Evolutionary conservation across 2,329 filamentous ascomycete species (phyloP).

Genomic region (Coniochaeta sp.): DNA sequence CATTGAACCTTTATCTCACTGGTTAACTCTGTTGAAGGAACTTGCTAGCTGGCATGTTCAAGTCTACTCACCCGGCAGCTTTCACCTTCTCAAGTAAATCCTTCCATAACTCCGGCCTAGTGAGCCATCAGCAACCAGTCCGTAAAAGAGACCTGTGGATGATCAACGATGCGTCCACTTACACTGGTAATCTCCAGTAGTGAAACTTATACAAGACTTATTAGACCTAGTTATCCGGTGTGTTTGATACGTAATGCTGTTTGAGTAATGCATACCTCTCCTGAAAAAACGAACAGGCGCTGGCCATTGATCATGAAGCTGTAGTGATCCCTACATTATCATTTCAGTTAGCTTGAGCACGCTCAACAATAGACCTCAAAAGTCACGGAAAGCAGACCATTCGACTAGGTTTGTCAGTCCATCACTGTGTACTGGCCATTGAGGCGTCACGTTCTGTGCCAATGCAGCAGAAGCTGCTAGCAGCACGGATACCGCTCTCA

Average conservation of each 20-base stretch:
- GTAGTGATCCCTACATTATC: conserved; percentile 27
- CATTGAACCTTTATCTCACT: conserved; percentile 24
- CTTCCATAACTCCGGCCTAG: conserved; percentile 28
- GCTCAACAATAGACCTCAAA: background rate
- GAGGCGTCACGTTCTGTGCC: background rate
- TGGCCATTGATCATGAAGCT: conserved; percentile 32
- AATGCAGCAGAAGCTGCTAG: background rate
- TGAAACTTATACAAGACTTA: conserved; percentile 22
- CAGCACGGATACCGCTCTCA: background rate
- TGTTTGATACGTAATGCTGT: background rate
- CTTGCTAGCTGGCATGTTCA: too few relatives aligned
- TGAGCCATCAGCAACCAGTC: background rate
- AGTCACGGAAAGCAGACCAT: conserved; percentile 5
- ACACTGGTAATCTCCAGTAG: conserved; percentile 34
- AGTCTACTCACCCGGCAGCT: conserved; percentile 28
- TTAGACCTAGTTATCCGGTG: background rate
- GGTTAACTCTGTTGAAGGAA: background rate
- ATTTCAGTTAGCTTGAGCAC: background rate
- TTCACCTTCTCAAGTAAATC: conserved; percentile 34
- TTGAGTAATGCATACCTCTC: conserved; percentile 20
- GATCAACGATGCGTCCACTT: conserved; percentile 5
- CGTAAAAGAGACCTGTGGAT: background rate
- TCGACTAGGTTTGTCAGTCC: conserved; percentile 11
- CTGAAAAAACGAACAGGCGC: conserved; percentile 33
- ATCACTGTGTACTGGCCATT: conserved; percentile 13